These are phyloP conservation scores for Ensete glaucum DNA, from an alignment of 176 grass and related monocot genomes.

Conservation along the genomic window DNA sequence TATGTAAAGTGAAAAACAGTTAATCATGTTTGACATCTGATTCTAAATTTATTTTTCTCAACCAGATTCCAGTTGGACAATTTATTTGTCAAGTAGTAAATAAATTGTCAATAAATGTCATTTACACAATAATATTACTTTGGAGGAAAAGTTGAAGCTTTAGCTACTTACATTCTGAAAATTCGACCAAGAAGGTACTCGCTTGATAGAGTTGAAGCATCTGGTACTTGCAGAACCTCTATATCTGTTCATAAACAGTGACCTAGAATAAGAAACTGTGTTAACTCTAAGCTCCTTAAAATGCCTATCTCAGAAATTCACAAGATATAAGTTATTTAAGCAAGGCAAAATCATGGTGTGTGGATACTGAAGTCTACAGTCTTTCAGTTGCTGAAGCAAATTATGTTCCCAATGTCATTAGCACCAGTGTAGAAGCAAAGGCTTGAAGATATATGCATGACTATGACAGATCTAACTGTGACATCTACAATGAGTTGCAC, in stretches of 20 bases:
- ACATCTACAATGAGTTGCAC: not conserved
- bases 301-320: too few species aligned
- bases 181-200: conserved; percentile 23
- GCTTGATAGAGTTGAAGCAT: conserved; percentile 22
- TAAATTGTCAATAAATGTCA: not conserved
- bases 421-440: not conserved
- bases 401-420: not conserved
- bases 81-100: too few species aligned
- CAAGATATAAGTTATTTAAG: not conserved
- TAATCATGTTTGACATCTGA: not conserved
- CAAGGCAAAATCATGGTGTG: not conserved
- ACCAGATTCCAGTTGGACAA: not conserved
- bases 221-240: conserved; percentile 18
- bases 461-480: not conserved
- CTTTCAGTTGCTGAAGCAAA: not conserved
- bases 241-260: conserved; percentile 47
- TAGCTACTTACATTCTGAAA: conserved; percentile 18
- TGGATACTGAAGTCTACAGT: not conserved
- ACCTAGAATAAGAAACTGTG: conserved; percentile 3
- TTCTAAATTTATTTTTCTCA: not conserved
- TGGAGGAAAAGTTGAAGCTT: not conserved
- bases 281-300: too few species aligned
- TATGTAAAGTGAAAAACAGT: not conserved
- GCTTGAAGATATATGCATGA: not conserved
- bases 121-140: not conserved